phyloP scores from a whole-genome alignment of 129 eudicot species.

The Flaveria bidentis region DNA sequence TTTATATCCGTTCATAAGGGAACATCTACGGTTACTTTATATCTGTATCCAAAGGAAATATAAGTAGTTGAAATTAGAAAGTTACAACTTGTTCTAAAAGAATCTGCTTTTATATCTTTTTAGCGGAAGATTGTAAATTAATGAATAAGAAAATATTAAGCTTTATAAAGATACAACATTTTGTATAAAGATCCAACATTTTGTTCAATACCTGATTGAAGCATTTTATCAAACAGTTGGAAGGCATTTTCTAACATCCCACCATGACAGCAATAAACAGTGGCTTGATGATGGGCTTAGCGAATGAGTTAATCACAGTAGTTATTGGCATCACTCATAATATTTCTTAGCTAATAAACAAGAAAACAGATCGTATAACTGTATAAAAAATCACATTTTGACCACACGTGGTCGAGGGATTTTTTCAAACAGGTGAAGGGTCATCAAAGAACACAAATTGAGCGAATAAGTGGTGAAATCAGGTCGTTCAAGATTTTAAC shows the following conservation, averaged over 20 bases:
- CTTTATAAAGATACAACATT: background rate
- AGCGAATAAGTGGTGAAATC: too few species aligned
- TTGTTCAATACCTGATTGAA: background rate
- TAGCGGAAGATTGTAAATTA: background rate
- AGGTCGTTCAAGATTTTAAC: background rate
- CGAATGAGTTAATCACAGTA: conserved; percentile 6
- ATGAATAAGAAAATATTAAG: background rate
- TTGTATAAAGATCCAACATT: background rate
- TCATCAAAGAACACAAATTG: conserved; percentile 50
- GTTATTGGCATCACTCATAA: background rate
- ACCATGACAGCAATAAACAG: background rate
- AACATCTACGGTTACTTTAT: too few species aligned
- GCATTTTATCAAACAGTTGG: conserved; percentile 15
- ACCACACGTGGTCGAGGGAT: conserved; percentile 44
- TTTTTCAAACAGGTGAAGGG: conserved; percentile 48
- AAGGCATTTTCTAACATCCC: background rate
- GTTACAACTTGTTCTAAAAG: background rate
- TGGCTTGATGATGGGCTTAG: background rate
- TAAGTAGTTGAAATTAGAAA: too few species aligned
- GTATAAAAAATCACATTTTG: conserved; percentile 35
- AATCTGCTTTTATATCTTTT: background rate
- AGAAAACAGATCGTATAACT: conserved; percentile 21
- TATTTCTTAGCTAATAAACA: conserved; percentile 43
- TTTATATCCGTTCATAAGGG: background rate
- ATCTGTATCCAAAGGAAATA: background rate